A percentile compares a stretch with the other conserved stretches of the same genome.
Conservation (phyloP, 352 stramenopile genomes). For the Phytophthora rubi region DNA sequence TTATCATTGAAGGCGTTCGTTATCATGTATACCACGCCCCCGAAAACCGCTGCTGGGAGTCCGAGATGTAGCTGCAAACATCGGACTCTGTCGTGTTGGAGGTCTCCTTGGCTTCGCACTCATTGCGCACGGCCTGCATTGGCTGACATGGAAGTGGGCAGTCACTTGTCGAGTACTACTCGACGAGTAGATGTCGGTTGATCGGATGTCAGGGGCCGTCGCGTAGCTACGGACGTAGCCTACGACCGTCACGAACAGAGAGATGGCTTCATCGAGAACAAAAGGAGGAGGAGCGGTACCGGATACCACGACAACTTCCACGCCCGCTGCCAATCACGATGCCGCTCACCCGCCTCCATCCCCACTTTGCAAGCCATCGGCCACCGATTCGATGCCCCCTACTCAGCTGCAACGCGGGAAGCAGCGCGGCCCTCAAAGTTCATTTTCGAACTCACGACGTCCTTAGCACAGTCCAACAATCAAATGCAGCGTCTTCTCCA, state of each 20-base stretch:
- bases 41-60: neutral
- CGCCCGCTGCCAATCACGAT: neutral
- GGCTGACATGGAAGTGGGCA: neutral
- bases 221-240: neutral
- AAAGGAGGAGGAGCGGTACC: slow-evolving; percentile 16
- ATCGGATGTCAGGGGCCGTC: neutral
- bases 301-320: slow-evolving; percentile 2
- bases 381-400: neutral
- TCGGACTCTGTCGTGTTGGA: neutral
- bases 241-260: slow-evolving; percentile 4
- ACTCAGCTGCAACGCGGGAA: slow-evolving; percentile 4
- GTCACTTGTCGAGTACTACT: neutral
- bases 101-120: neutral
- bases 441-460: slow-evolving; percentile 16
- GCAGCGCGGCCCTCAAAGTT: neutral
- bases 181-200: neutral
- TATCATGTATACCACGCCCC: neutral
- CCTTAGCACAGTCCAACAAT: neutral
- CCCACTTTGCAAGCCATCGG: slow-evolving; percentile 5
- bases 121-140: neutral
- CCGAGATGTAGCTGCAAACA: neutral
- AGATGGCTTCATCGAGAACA: slow-evolving; percentile 21
- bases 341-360: neutral
- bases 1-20: slow-evolving; percentile 1
- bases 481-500: slow-evolving; percentile 24